phyloP scores from a whole-genome alignment of 805 yeast genomes.

The Wickerhamiella australiensis region DNA sequence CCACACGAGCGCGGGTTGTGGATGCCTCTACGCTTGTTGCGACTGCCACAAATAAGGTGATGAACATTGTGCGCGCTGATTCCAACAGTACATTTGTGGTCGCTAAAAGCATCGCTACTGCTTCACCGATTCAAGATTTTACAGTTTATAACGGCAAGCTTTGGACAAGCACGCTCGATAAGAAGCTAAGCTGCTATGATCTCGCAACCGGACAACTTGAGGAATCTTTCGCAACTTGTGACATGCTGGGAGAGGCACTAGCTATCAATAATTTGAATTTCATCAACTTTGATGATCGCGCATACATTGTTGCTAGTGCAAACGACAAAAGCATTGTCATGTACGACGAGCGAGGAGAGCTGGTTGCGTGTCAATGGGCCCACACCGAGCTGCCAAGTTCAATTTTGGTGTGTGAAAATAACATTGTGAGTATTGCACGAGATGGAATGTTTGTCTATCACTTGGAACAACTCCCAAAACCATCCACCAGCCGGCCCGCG shows the following conservation, averaged over 20 bases:
- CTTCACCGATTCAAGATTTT: conserved; percentile 40
- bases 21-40: conserved; percentile 32
- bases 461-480: background rate
- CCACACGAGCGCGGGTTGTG: conserved; percentile 41
- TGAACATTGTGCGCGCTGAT: conserved; percentile 34
- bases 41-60: conserved; percentile 46
- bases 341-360: conserved; percentile 33
- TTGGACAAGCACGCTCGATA: conserved; percentile 19
- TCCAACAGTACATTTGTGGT: conserved; percentile 25
- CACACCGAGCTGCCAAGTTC: conserved; percentile 43
- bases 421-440: conserved; percentile 13
- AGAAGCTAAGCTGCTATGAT: conserved; percentile 15
- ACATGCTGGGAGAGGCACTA: conserved; percentile 16
- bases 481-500: background rate
- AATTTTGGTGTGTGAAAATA: conserved; percentile 20
- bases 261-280: conserved; percentile 14
- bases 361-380: conserved; percentile 45
- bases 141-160: conserved; percentile 11
- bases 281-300: background rate
- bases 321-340: conserved; percentile 48
- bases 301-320: conserved; percentile 27
- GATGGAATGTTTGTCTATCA: conserved; percentile 15
- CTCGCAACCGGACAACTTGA: conserved; percentile 10
- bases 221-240: conserved; percentile 14
- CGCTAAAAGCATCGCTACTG: conserved; percentile 40